These are phyloP conservation scores for Marasmius tenuissimus DNA, from an alignment of 1,284 basidiomycete species.

Conservation along the genomic window DNA sequence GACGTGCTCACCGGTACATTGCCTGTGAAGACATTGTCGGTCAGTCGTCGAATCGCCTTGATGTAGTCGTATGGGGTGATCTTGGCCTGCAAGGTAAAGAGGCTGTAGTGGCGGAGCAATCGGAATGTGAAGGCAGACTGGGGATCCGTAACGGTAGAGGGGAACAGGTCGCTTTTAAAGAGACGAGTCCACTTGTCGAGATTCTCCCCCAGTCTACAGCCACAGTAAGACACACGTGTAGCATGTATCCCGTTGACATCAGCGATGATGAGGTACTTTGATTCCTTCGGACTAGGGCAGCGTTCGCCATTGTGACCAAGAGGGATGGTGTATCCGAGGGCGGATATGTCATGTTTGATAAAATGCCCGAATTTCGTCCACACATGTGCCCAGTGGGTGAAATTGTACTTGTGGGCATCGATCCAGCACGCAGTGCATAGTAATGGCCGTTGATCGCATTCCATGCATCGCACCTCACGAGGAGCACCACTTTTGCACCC, in stretches of 20 bases:
- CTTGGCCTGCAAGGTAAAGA: conserved; percentile 4
- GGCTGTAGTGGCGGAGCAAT: conserved; percentile 5
- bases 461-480: background rate
- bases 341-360: background rate
- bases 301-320: background rate
- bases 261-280: background rate
- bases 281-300: background rate
- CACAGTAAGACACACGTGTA: conserved; percentile 1
- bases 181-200: background rate
- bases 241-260: conserved; percentile 6
- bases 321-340: background rate
- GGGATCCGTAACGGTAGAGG: background rate
- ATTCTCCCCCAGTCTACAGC: background rate
- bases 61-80: conserved; percentile 5
- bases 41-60: background rate
- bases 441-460: background rate
- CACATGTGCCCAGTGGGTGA: conserved; percentile 5
- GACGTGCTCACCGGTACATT: background rate
- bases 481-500: background rate
- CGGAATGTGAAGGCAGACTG: conserved; percentile 7
- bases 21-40: conserved; percentile 6
- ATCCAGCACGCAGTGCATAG: conserved; percentile 2
- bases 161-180: conserved; percentile 6
- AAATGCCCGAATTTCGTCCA: conserved; percentile 1
- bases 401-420: background rate